phyloP scores from a whole-genome alignment of 140 eudicot genomes.

The Eryngium alpinum region DNA sequence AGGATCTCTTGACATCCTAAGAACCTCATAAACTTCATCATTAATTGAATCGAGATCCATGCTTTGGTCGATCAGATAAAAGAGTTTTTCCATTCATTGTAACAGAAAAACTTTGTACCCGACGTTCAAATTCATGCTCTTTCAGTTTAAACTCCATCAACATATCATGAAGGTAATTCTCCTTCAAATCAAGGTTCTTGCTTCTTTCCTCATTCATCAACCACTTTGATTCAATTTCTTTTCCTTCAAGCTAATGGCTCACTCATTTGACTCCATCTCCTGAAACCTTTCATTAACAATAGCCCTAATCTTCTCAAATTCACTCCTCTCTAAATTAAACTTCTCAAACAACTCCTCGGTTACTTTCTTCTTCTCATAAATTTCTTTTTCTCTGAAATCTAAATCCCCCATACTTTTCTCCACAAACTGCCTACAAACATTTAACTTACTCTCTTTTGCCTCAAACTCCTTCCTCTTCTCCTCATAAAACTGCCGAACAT shows the following conservation, averaged over 20 bases:
- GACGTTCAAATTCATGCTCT: background rate
- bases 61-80: constrained; percentile 11
- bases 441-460: background rate
- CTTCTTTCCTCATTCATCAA: constrained; percentile 18
- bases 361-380: background rate
- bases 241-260: background rate
- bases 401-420: background rate
- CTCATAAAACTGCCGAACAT: background rate
- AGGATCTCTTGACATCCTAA: constrained; percentile 6
- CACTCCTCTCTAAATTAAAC: background rate
- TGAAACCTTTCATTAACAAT: background rate
- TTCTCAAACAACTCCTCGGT: background rate
- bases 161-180: constrained; percentile 14
- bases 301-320: background rate
- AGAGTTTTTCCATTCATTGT: constrained; percentile 17
- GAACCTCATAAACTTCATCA: constrained; percentile 21
- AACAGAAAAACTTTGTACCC: background rate
- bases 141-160: too few relatives aligned
- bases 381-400: background rate
- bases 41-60: constrained; percentile 16
- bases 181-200: constrained; percentile 24
- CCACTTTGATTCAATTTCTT: constrained; percentile 2
- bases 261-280: constrained; percentile 9
- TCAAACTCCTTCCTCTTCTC: background rate
- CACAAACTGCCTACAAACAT: background rate